A percentile compares a stretch with the other conserved stretches of the same genome.
Evolutionary conservation across 768 basidiomycete genomes (phyloP).

Genomic region (Trametes sanguinea): DNA sequence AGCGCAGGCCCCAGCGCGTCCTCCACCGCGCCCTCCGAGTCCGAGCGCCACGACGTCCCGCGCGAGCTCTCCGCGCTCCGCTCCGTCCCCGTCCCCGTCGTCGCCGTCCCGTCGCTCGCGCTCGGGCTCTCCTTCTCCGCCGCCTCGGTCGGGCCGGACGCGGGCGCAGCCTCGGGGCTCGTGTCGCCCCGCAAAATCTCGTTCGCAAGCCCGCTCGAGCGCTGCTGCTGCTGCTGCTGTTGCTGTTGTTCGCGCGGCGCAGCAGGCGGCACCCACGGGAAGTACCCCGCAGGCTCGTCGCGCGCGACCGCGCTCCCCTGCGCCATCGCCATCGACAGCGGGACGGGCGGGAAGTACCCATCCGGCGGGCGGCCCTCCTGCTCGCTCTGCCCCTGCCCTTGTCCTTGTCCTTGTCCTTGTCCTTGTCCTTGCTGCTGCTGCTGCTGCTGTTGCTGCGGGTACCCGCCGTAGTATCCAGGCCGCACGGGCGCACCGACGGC

Average conservation of each 20-base stretch:
- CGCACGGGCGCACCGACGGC: slow-evolving; percentile 63
- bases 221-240: not conserved
- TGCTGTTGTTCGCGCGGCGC: not conserved
- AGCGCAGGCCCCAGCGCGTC: not conserved
- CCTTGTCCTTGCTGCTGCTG: slow-evolving; percentile 8
- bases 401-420: slow-evolving; percentile 12
- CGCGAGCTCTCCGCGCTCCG: slow-evolving; percentile 24
- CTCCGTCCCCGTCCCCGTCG: not conserved
- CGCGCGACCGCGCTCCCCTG: slow-evolving; percentile 6
- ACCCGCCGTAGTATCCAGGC: slow-evolving; percentile 15
- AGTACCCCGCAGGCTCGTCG: slow-evolving; percentile 40
- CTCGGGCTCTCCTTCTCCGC: slow-evolving; percentile 15
- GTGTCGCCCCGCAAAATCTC: slow-evolving; percentile 29
- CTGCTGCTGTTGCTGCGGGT: slow-evolving; percentile 18
- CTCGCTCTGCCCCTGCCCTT: not conserved
- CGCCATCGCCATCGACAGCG: slow-evolving; percentile 23
- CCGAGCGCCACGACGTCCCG: slow-evolving; percentile 31
- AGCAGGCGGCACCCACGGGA: slow-evolving; percentile 40
- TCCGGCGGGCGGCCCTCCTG: slow-evolving; percentile 25
- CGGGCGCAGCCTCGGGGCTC: slow-evolving; percentile 2
- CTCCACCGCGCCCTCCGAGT: slow-evolving; percentile 10
- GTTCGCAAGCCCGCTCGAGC: slow-evolving; percentile 32
- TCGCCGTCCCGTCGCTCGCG: slow-evolving; percentile 19
- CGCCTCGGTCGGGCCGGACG: not conserved
- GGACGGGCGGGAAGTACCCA: slow-evolving; percentile 47